Evolutionary conservation across 208 protist species (phyloP), one percentile per base, ranked within the genome.

Genomic region (Acanthamoeba sp.): DNA sequence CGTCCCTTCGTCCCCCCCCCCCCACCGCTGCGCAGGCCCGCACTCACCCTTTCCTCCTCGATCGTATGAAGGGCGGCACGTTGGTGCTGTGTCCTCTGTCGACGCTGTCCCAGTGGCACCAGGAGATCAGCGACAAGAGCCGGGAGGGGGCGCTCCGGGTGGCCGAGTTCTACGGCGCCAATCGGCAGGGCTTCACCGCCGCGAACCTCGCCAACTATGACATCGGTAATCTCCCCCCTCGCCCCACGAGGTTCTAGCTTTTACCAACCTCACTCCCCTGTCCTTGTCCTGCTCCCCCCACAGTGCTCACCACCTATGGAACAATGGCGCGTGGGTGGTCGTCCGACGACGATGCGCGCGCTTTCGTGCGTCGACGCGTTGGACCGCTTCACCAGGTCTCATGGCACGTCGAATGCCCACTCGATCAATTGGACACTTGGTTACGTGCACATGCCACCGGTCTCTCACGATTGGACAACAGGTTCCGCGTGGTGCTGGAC

Each of bases 391-490:
- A 76, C 16, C 66, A 76, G 36, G 22, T 96, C 97, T 9, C 55
- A 59, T 59, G 42, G 42, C 42, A 14, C 6, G 42, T 48, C 42
- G 3, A 48, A n/a, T n/a, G n/a, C n/a, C n/a, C n/a, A n/a, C n/a
- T n/a, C n/a, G n/a, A n/a, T n/a, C n/a, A n/a, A n/a, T n/a, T n/a
- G n/a, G n/a, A n/a, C n/a, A n/a, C 42, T 3, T 48, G 42, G 42
- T 48, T 3, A 10, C 10, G 42, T 3, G 6, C 42, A 52, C 45
- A 9, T 16, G 45, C 45, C 45, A n/a, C 45, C 45, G 45, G 45
- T 52, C 45, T 52, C n/a, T n/a, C n/a, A n/a, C n/a, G n/a, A n/a
- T 55, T 97, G 14, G 96, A 64, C 98, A n/a, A 64, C 0, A 48
- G 52, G 84, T 91, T 38, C 18, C 48, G 84, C 14, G 84, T 91